These are phyloP conservation scores for Pythium monospermum DNA, from an alignment of 352 stramenopile genomes.

Conservation along the genomic window DNA sequence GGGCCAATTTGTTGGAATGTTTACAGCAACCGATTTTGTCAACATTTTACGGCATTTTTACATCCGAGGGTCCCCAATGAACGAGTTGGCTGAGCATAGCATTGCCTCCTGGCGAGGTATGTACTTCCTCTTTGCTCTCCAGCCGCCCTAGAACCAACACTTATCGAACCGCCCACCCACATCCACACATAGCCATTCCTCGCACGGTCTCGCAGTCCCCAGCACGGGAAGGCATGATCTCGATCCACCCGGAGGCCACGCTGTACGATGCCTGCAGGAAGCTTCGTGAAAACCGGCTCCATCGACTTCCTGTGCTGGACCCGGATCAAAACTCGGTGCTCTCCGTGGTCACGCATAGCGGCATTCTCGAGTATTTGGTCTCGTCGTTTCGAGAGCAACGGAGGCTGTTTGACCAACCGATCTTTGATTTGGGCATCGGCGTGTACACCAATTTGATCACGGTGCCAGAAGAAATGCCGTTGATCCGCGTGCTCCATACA, in stretches of 20 bases:
- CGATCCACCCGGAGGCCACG: conserved; percentile 83
- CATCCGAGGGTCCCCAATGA: conserved; percentile 87
- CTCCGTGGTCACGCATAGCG: conserved; percentile 91
- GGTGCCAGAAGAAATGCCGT: conserved; percentile 88
- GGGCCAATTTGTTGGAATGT: conserved; percentile 95
- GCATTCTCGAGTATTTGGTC: conserved; percentile 95
- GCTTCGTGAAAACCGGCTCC: conserved; percentile 80
- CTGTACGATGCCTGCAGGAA: conserved; percentile 89
- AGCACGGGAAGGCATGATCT: conserved; percentile 65
- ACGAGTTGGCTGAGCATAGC: conserved; percentile 79
- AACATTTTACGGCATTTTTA: conserved; percentile 95
- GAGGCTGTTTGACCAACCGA: conserved; percentile 95
- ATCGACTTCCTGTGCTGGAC: conserved; percentile 94
- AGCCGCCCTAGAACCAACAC: no score
- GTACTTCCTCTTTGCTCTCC: not conserved
- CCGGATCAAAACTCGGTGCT: conserved; percentile 92
- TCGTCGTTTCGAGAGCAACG: conserved; percentile 95
- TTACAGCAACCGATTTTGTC: conserved; percentile 98
- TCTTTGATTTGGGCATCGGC: conserved; percentile 94
- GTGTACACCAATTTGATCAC: conserved; percentile 94
- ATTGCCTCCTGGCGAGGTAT: conserved; percentile 82
- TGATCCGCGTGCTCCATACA: conserved; percentile 92
- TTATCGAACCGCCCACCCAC: no score
- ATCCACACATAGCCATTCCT: conserved; percentile 88
- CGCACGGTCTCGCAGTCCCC: conserved; percentile 73